Evolutionary conservation across 2,329 filamentous ascomycete species (phyloP).

Genomic region (Clarireedia sp.): DNA sequence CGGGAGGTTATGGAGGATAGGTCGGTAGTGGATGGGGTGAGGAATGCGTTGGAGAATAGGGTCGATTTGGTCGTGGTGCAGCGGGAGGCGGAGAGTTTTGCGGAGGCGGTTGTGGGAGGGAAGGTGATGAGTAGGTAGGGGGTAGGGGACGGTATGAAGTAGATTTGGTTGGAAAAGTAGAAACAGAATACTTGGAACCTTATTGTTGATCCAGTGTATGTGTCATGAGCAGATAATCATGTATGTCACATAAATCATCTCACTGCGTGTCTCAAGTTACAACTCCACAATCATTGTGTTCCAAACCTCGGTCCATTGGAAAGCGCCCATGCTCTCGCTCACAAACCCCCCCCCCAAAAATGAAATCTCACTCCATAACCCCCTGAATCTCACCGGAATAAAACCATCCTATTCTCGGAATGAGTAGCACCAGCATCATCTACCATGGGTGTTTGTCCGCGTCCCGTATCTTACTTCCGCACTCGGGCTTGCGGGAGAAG

Average conservation of each 20-base stretch:
- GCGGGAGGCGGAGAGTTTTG: slow-evolving; percentile 56
- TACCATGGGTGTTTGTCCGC: slow-evolving; percentile 40
- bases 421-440: slow-evolving; percentile 29
- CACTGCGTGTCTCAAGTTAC: too few species aligned
- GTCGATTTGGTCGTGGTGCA: slow-evolving; percentile 55
- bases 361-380: too few species aligned
- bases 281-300: too few species aligned
- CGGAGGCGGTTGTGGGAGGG: slow-evolving; percentile 33
- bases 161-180: not conserved
- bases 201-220: too few species aligned
- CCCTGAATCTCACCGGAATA: not conserved
- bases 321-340: too few species aligned
- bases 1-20: slow-evolving; percentile 70
- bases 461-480: slow-evolving; percentile 38
- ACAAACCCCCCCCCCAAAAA: too few species aligned
- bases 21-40: slow-evolving; percentile 64
- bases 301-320: too few species aligned
- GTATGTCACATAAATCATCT: too few species aligned
- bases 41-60: slow-evolving; percentile 55
- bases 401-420: too few species aligned
- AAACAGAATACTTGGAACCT: too few species aligned
- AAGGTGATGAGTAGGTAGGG: not conserved
- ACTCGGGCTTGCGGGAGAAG: slow-evolving; percentile 40
- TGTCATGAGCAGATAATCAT: too few species aligned
- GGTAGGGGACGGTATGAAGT: not conserved